A percentile compares a stretch with the other conserved stretches of the same genome.
These are phyloP conservation scores for Psilocybe cubensis DNA, from an alignment of 768 basidiomycete species.

Conservation along the genomic window DNA sequence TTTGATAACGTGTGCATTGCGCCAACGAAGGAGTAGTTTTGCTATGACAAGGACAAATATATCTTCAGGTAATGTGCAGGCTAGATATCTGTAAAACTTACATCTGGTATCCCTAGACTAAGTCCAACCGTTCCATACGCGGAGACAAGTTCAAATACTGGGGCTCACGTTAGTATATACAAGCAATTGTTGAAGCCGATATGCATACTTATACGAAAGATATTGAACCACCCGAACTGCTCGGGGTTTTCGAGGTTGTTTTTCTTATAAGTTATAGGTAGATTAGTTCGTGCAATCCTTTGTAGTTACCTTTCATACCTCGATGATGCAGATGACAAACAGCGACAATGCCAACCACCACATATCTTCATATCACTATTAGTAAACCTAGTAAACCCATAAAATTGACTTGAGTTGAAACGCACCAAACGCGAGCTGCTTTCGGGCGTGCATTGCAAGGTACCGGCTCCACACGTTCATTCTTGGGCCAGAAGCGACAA, in stretches of 20 bases:
- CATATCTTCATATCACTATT: constrained; percentile 65
- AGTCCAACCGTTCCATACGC: constrained; percentile 91
- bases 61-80: background rate
- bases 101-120: constrained; percentile 84
- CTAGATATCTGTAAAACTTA: constrained; percentile 36
- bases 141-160: constrained; percentile 87
- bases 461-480: constrained; percentile 77
- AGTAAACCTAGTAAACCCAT: background rate
- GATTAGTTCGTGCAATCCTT: background rate
- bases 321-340: constrained; percentile 91
- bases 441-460: constrained; percentile 79
- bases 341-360: constrained; percentile 93
- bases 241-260: constrained; percentile 56
- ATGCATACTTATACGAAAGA: constrained; percentile 74
- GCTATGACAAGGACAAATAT: constrained; percentile 41
- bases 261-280: constrained; percentile 41
- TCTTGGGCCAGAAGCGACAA: constrained; percentile 47
- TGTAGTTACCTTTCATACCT: constrained; percentile 49
- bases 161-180: background rate
- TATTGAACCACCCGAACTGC: constrained; percentile 76
- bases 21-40: constrained; percentile 82
- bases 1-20: constrained; percentile 83
- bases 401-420: background rate
- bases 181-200: background rate
- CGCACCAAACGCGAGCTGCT: constrained; percentile 88